Evolutionary conservation across 208 protist genomes (phyloP), one percentile per base, ranked within the genome.

Genomic region (Wallacemonas sp.): DNA sequence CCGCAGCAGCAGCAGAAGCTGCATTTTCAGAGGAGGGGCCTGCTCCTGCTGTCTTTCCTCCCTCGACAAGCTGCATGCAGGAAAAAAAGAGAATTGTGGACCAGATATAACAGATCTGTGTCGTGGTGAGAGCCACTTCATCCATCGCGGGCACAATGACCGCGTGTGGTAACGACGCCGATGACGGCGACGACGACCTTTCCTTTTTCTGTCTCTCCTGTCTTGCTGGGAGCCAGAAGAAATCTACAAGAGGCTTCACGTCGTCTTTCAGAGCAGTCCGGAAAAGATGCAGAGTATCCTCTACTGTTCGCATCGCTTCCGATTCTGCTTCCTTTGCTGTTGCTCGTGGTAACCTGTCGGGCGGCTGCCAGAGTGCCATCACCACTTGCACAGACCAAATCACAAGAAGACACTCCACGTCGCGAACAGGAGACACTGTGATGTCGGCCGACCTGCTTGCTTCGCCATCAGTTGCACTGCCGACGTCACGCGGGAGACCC

Each of bases 161-260:
- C n/a, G n/a, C n/a, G n/a, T n/a, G n/a, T n/a, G n/a, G n/a, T n/a
- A n/a, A n/a, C n/a, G n/a, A n/a, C n/a, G n/a, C n/a, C n/a, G n/a
- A n/a, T n/a, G n/a, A n/a, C n/a, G n/a, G n/a, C n/a, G n/a, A n/a
- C n/a, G n/a, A n/a, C n/a, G n/a, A n/a, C n/a, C n/a, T n/a, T n/a
- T n/a, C n/a, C n/a, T n/a, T n/a, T n/a, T n/a, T n/a, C n/a, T n/a
- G n/a, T n/a, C n/a, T n/a, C n/a, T n/a, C n/a, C n/a, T n/a, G n/a
- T n/a, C n/a, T n/a, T n/a, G 47, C 4, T 12, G 51, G 51, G 30
- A 41, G 11, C 51, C 51, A 58, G 28, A 58, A 58, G 41, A 58
- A 38, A n/a, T 58, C 51, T 5, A 58, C 17, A 5, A 58, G 8
- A 3, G 31, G 30, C 31, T 24, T 12, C 26, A 58, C 51, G n/a